Evolutionary conservation across 257 asterid species (phyloP).

Genomic region (Sherardia arvensis): DNA sequence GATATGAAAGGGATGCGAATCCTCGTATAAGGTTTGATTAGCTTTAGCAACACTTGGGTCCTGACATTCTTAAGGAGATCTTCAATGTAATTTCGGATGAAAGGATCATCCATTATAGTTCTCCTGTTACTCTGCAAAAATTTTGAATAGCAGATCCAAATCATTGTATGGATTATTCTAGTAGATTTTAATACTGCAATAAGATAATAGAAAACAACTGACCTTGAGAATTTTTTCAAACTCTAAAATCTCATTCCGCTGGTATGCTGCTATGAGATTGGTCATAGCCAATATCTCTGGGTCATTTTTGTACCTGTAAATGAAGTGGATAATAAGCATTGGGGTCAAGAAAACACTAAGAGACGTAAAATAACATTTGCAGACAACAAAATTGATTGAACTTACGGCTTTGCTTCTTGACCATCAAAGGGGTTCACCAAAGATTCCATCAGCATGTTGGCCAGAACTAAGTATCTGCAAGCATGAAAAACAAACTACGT

Average conservation of each 20-base stretch:
- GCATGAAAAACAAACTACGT: neutral
- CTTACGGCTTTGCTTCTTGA: conserved; percentile 99
- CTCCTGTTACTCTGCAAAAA: conserved; percentile 79
- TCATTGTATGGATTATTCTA: conserved; percentile 1
- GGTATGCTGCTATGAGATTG: conserved; percentile 91
- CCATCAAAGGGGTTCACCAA: conserved; percentile 98
- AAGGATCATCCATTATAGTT: conserved; percentile 97
- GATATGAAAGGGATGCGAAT: conserved; percentile 94
- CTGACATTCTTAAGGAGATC: conserved; percentile 96
- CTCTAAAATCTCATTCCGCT: conserved; percentile 91
- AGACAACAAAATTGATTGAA: conserved; percentile 5
- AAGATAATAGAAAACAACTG: neutral
- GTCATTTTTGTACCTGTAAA: conserved; percentile 74
- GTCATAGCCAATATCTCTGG: conserved; percentile 99
- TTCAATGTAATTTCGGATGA: conserved; percentile 92
- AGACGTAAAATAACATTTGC: neutral
- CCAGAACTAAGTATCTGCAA: conserved; percentile 88
- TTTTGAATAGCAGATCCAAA: conserved; percentile 8
- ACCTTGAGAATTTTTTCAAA: conserved; percentile 96
- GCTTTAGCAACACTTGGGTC: conserved; percentile 95
- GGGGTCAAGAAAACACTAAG: neutral
- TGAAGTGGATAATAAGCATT: conserved; percentile 2
- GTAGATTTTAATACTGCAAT: conserved; percentile 10
- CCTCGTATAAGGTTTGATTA: conserved; percentile 95
- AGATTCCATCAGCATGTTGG: conserved; percentile 98